phyloP scores from a whole-genome alignment of 140 eudicot genomes.

The Ambrosia hybrid region DNA sequence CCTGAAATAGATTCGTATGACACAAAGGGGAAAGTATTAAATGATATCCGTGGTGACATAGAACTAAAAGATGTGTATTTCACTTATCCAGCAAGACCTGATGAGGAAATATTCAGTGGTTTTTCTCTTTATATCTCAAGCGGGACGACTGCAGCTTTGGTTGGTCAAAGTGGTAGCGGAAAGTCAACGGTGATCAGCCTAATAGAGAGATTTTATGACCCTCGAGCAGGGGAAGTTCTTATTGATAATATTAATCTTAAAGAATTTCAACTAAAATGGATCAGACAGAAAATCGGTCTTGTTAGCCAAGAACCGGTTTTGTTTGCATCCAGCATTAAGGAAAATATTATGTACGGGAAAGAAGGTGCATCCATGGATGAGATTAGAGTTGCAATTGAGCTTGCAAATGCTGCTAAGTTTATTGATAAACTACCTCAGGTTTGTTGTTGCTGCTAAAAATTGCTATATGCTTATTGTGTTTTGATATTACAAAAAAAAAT shows the following conservation, averaged over 20 bases:
- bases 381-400: constrained; percentile 84
- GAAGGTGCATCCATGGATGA: constrained; percentile 84
- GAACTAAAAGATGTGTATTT: constrained; percentile 65
- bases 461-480: neutral
- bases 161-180: constrained; percentile 98
- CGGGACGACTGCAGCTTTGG: constrained; percentile 90
- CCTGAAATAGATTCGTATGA: constrained; percentile 83
- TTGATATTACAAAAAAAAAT: neutral
- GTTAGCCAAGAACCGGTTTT: constrained; percentile 98
- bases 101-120: constrained; percentile 72
- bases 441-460: neutral
- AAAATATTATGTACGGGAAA: constrained; percentile 85
- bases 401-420: constrained; percentile 96
- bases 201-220: constrained; percentile 93
- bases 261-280: constrained; percentile 91
- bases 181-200: constrained; percentile 89
- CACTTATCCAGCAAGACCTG: constrained; percentile 77
- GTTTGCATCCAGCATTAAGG: constrained; percentile 84
- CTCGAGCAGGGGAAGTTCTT: constrained; percentile 79
- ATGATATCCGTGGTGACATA: constrained; percentile 76
- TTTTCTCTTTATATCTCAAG: constrained; percentile 69
- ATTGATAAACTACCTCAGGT: constrained; percentile 89
- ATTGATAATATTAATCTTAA: constrained; percentile 77
- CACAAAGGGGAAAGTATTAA: constrained; percentile 58
- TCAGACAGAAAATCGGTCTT: constrained; percentile 88